Percentiles rank a stretch among this genome's conserved stretches.
phyloP scores from a whole-genome alignment of 441 rosid genomes.

The Populus hybrid region DNA sequence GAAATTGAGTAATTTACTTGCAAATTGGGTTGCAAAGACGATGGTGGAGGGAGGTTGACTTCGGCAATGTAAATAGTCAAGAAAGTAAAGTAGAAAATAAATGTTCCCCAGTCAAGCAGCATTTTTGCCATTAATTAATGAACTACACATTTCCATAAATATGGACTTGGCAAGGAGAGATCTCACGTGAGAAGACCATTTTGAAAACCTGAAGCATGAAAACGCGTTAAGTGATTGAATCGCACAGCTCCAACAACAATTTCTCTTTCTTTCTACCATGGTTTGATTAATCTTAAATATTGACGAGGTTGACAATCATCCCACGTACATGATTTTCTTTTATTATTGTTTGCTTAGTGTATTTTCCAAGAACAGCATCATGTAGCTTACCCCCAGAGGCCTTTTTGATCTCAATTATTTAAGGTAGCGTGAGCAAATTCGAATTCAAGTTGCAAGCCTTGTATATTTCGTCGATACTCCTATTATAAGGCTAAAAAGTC shows the following conservation, averaged over 20 bases:
- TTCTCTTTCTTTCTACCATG: not conserved
- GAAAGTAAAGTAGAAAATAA: not conserved
- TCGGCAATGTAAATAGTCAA: not conserved
- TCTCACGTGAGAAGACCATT: not conserved
- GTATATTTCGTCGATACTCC: too few species aligned
- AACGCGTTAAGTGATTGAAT: not conserved
- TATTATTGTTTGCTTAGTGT: not conserved
- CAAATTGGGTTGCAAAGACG: not conserved
- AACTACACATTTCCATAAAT: not conserved
- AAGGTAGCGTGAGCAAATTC: too few species aligned
- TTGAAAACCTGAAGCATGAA: not conserved
- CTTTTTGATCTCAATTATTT: too few species aligned
- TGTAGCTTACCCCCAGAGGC: not conserved
- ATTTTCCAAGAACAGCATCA: too few species aligned
- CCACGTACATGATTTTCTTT: not conserved
- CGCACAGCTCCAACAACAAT: not conserved
- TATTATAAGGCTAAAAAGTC: too few species aligned
- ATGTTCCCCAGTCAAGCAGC: not conserved
- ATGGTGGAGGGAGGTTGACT: not conserved
- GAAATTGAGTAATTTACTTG: not conserved
- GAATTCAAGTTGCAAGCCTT: too few species aligned
- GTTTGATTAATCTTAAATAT: too few species aligned
- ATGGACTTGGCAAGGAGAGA: not conserved
- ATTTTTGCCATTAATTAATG: too few species aligned
- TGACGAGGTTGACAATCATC: not conserved